Percentiles rank a stretch among this genome's conserved stretches.
These are phyloP conservation scores for Beauveria scarabaeidicola DNA, from an alignment of 2,329 filamentous ascomycete species.

Conservation along the genomic window DNA sequence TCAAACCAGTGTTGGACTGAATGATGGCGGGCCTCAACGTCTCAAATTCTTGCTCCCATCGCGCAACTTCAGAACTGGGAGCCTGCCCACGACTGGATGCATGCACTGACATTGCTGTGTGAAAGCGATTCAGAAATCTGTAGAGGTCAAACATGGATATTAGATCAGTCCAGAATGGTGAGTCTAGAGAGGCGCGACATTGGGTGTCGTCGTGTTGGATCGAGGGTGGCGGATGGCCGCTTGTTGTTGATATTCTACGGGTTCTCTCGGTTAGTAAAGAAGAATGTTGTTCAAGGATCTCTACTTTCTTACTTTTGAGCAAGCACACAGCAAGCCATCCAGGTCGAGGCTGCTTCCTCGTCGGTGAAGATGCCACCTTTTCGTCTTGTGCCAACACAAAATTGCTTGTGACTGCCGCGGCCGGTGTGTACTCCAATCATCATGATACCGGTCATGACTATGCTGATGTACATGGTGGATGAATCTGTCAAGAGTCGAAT, in stretches of 20 bases:
- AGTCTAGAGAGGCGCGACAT: constrained; percentile 30
- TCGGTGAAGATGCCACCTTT: constrained; percentile 37
- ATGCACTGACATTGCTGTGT: constrained; percentile 38
- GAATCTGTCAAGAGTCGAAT: constrained; percentile 45
- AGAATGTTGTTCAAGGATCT: neutral
- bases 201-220: constrained; percentile 41
- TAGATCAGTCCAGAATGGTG: constrained; percentile 36
- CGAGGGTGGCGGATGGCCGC: constrained; percentile 40
- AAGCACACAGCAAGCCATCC: constrained; percentile 45
- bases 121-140: constrained; percentile 41
- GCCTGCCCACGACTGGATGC: constrained; percentile 39
- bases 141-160: constrained; percentile 37
- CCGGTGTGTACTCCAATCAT: constrained; percentile 45
- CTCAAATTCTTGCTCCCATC: constrained; percentile 45
- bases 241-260: constrained; percentile 29
- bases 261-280: constrained; percentile 2
- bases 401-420: constrained; percentile 41
- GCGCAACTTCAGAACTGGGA: constrained; percentile 35
- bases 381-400: constrained; percentile 32
- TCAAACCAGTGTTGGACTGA: constrained; percentile 37
- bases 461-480: constrained; percentile 36
- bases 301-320: constrained; percentile 33
- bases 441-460: constrained; percentile 39
- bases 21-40: constrained; percentile 37
- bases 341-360: constrained; percentile 44